Base-by-base conservation (phyloP, 495 filamentous ascomycete species). In the Penicillium herquei region DNA sequence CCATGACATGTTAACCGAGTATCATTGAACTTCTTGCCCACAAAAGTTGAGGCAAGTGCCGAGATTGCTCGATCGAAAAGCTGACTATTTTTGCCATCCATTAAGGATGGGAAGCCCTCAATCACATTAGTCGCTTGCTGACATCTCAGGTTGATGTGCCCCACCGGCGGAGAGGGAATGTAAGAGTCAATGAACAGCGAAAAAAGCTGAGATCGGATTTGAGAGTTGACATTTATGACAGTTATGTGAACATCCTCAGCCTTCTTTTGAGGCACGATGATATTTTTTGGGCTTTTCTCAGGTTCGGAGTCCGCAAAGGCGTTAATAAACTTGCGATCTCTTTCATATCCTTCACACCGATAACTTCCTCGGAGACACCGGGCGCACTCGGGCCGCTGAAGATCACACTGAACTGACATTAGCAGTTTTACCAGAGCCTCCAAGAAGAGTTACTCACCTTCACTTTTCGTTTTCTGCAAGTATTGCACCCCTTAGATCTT, bases 121-220 rank as follows among this genome's bases (percentile, higher is more conserved):
- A 59, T 30, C 37, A 59, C 14, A 42, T 59, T 59, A 7, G 57
- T 41, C 9, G 42, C 39, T 17, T 40, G 35, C 8, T 48, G 35
- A 18, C 52, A 59, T 52, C 57, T 45, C 14, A 51, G 55, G 11
- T 33, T 48, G 35, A 59, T 35, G 13, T 51, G 47, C 12, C 52
- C 48, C 12, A 39, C 16, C 2, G 57, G 35, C 8, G 33, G n/a
- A 26, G 48, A 52, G 5, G 57, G 57, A 34, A 55, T 47, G 17
- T 59, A 59, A 10, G 52, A 59, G 35, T 59, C 52, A 17, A 59
- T 55, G 37, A 55, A 59, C 7, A 59, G 11, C n/a, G 57, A 59
- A 32, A 59, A 59, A 7, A 59, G 48, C 17, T 55, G 52, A 32
- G 48, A 52, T n/a, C 57, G 52, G 42, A 59, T 59, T 35, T 59